Evolutionary conservation across 352 stramenopile genomes (phyloP), one percentile per base, ranked within the genome.

Genomic region (Plasmopara viticola): DNA sequence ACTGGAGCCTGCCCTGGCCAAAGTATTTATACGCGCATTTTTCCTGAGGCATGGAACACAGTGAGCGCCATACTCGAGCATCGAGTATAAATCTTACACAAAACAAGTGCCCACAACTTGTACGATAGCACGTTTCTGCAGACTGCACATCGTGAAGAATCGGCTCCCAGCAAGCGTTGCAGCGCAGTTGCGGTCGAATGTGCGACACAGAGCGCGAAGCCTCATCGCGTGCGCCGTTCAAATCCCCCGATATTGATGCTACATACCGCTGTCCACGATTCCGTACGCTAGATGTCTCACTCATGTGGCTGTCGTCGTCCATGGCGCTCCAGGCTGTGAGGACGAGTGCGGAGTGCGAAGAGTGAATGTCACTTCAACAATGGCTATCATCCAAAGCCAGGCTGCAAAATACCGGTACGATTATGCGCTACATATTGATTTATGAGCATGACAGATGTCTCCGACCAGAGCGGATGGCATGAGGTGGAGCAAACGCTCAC

Each of bases 21-120:
- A 90, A 90, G 56, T 87, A 70, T 31, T 90, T 90, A 63, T 90
- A 90, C 25, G 80, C 80, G 68, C 80, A 90, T 76, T 90, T 90
- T 53, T 90, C 80, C 80, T 90, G 44, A n/a, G 56, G 1, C 6
- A 50, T 48, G 42, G 12, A 30, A n/a, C 41, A 33, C 8, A 38
- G 30, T 29, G 31, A 15, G n/a, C n/a, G 9, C 20, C 6, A 34
- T n/a, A 9, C 39, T 15, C n/a, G 10, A 33, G 6, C 9, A 45
- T 31, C 17, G 18, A 18, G 38, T 50, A 14, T 35, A 25, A 17
- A 17, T 2, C 37, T 20, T 58, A 78, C 80, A 49, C 80, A 90
- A 44, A 90, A 90, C 15, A 90, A 58, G 44, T 90, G 80, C 1
- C 80, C 84, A 44, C 80, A 90, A 14, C 59, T 80, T 2, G 78